Conservation (phyloP, 352 stramenopile genomes). For the Blastocystis sp. region DNA sequence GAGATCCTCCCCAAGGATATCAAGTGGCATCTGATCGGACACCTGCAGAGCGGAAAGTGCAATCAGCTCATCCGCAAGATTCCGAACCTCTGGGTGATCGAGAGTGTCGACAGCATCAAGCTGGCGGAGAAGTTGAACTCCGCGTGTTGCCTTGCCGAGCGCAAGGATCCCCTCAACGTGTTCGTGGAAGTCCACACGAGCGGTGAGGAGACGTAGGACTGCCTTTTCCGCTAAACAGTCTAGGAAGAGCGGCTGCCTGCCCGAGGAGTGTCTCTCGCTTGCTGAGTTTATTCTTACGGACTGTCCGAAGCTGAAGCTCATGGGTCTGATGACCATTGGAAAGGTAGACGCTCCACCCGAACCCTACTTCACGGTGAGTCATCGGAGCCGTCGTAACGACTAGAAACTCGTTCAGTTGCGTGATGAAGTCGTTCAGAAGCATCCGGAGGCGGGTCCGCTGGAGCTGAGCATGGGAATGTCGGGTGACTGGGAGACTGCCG, state of each 20-base stretch:
- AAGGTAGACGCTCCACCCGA: constrained; percentile 68
- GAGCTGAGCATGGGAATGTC: constrained; percentile 98
- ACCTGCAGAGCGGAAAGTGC: constrained; percentile 94
- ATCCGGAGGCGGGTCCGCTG: constrained; percentile 61
- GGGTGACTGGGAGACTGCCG: constrained; percentile 89
- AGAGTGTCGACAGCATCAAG: constrained; percentile 89
- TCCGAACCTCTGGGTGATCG: constrained; percentile 81
- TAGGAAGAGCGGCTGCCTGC: constrained; percentile 77
- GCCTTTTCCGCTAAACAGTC: background rate
- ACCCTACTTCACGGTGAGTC: constrained; percentile 63
- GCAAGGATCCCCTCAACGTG: constrained; percentile 73
- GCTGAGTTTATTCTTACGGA: constrained; percentile 73
- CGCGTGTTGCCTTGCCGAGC: constrained; percentile 65
- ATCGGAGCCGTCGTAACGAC: background rate
- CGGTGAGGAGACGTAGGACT: constrained; percentile 75
- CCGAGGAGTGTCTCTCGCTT: constrained; percentile 70
- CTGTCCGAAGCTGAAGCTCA: constrained; percentile 80
- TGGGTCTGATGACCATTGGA: constrained; percentile 96
- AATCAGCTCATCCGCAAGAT: constrained; percentile 78
- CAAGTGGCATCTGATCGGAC: constrained; percentile 93
- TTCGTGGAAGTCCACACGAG: constrained; percentile 95
- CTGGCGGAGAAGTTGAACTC: constrained; percentile 86
- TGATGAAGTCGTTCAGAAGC: constrained; percentile 5
- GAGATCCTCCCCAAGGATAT: constrained; percentile 70
- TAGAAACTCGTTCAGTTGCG: constrained; percentile 39